A percentile compares a stretch with the other conserved stretches of the same genome.
These are phyloP conservation scores for Leptosphaerulina australis DNA, from an alignment of 2,329 filamentous ascomycete genomes.

Conservation along the genomic window DNA sequence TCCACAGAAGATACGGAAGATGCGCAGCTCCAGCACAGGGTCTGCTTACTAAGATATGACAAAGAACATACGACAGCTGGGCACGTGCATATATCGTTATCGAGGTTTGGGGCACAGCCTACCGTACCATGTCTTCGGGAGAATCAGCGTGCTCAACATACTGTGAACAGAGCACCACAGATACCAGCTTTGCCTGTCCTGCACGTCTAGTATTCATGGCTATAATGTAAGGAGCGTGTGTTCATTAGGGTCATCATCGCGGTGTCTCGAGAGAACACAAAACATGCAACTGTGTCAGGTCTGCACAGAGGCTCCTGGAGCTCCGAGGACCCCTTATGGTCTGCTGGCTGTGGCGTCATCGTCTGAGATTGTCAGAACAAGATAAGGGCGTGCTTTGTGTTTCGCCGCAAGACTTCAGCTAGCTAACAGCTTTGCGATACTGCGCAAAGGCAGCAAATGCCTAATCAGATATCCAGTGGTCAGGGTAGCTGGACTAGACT, in stretches of 20 bases:
- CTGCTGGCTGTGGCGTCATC: neutral
- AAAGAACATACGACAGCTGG: too few relatives aligned
- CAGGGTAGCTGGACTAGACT: neutral
- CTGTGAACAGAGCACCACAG: neutral
- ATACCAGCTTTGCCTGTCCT: neutral
- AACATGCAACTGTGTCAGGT: neutral
- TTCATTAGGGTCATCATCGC: neutral
- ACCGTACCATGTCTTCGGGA: too few relatives aligned
- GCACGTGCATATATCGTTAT: too few relatives aligned
- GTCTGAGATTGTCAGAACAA: neutral
- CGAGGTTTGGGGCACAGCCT: too few relatives aligned
- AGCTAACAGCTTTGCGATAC: neutral
- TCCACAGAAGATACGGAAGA: too few relatives aligned
- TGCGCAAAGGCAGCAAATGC: neutral
- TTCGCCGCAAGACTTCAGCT: neutral
- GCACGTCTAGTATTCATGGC: too few relatives aligned
- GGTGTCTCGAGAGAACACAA: neutral
- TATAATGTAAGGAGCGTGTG: conserved; percentile 3
- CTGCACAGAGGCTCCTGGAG: neutral
- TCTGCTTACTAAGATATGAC: too few relatives aligned
- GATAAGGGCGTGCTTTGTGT: neutral
- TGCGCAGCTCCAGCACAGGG: too few relatives aligned
- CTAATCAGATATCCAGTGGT: neutral
- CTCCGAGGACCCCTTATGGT: neutral
- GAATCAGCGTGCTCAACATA: too few relatives aligned